Evolutionary conservation across 192 early-diverging fungal genomes (phyloP).

Genomic region (Entrophospora sp.): DNA sequence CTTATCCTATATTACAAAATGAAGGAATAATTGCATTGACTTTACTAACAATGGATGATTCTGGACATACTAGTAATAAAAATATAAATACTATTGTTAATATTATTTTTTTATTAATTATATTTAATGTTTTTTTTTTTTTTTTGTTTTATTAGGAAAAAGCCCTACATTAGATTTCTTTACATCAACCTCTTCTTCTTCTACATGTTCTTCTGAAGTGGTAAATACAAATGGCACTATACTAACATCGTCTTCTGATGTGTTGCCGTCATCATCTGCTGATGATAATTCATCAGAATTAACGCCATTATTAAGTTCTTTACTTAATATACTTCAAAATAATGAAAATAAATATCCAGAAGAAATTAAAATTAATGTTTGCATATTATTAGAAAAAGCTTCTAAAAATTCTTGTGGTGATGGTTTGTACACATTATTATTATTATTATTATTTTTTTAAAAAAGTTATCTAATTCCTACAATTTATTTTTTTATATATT

Average conservation of each 20-base stretch:
- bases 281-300: slow-evolving; percentile 13
- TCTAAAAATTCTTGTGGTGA: slow-evolving; percentile 19
- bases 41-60: slow-evolving; percentile 31
- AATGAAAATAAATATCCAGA: slow-evolving; percentile 33
- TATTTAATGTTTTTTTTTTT: slow-evolving; percentile 7
- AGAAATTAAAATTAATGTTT: slow-evolving; percentile 42
- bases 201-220: too few relatives aligned
- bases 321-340: slow-evolving; percentile 31
- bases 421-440: not conserved
- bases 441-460: not conserved
- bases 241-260: slow-evolving; percentile 11
- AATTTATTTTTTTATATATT: not conserved
- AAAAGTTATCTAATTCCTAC: not conserved
- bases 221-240: slow-evolving; percentile 10
- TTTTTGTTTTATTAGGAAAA: not conserved
- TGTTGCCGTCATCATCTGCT: too few relatives aligned
- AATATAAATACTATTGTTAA: not conserved
- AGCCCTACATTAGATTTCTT: not conserved
- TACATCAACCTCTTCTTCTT: too few relatives aligned
- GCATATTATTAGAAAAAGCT: slow-evolving; percentile 36
- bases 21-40: slow-evolving; percentile 49
- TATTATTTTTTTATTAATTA: not conserved
- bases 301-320: slow-evolving; percentile 30
- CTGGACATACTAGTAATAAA: not conserved
- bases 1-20: slow-evolving; percentile 46